Percentiles rank a stretch among this genome's conserved stretches.
Evolutionary conservation across 2,329 filamentous ascomycete species (phyloP).

Genomic region (Talaromyces sp.): DNA sequence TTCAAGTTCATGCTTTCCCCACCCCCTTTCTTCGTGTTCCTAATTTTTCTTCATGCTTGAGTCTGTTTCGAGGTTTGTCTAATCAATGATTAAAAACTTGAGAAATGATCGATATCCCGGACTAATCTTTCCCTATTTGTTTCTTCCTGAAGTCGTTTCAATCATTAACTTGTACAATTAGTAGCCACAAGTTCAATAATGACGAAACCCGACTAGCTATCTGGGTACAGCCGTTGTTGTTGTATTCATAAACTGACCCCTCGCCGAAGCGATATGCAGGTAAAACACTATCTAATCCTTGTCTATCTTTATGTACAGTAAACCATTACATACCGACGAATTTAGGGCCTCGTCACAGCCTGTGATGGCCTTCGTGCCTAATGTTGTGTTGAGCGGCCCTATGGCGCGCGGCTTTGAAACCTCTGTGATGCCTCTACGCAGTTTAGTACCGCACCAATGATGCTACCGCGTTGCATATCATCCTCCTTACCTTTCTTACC

Average conservation of each 20-base stretch:
- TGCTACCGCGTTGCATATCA: not conserved
- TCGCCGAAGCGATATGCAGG: constrained; percentile 22
- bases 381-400: constrained; percentile 19
- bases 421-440: constrained; percentile 23
- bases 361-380: constrained; percentile 20
- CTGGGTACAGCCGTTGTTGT: too few species aligned
- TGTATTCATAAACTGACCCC: constrained; percentile 23
- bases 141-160: too few species aligned
- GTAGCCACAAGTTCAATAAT: not conserved
- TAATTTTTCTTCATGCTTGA: not conserved
- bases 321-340: constrained; percentile 24
- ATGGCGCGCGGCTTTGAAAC: constrained; percentile 23
- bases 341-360: constrained; percentile 24
- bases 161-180: not conserved
- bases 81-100: constrained; percentile 1
- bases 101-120: not conserved
- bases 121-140: too few species aligned
- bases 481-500: constrained; percentile 8
- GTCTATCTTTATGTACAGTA: constrained; percentile 22
- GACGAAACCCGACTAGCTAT: too few species aligned
- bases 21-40: not conserved
- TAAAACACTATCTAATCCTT: constrained; percentile 20
- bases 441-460: not conserved
- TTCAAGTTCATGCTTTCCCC: not conserved
- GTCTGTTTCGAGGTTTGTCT: not conserved